A percentile compares a stretch with the other conserved stretches of the same genome.
Evolutionary conservation across 345 rosid genomes (phyloP).

Genomic region (Pistacia integerrima): DNA sequence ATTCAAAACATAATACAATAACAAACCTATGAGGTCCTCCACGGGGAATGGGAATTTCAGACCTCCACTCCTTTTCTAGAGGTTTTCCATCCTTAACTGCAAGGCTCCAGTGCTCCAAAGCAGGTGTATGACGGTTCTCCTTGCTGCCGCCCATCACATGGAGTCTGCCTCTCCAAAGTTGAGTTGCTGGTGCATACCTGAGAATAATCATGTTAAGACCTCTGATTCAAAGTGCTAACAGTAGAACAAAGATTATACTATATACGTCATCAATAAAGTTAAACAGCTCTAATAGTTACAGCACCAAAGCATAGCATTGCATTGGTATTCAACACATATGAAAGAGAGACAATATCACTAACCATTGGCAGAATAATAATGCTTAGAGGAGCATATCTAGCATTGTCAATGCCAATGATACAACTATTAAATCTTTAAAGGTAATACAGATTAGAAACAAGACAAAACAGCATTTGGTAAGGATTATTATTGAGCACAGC

Average conservation of each 20-base stretch:
- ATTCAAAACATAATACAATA: background rate
- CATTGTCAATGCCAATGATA: background rate
- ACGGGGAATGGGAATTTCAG: constrained; percentile 88
- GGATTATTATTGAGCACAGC: no score
- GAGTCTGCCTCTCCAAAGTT: constrained; percentile 96
- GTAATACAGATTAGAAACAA: no score
- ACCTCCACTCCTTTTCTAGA: constrained; percentile 81
- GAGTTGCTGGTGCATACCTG: constrained; percentile 99
- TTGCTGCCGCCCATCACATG: constrained; percentile 99
- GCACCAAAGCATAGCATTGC: background rate
- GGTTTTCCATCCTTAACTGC: constrained; percentile 90
- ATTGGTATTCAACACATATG: background rate
- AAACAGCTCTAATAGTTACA: background rate
- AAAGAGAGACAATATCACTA: background rate
- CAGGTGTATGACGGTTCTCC: constrained; percentile 90
- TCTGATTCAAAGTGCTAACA: background rate
- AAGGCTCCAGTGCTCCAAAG: constrained; percentile 86
- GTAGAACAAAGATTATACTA: background rate
- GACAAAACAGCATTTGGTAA: no score
- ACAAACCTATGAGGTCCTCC: constrained; percentile 98
- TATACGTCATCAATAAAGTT: constrained; percentile 1
- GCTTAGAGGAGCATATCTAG: background rate
- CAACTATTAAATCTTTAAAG: no score
- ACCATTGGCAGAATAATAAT: background rate
- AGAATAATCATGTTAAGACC: constrained; percentile 20